Evolutionary conservation across 2,329 filamentous ascomycete species (phyloP).

Genomic region (Exserohilum turcica): DNA sequence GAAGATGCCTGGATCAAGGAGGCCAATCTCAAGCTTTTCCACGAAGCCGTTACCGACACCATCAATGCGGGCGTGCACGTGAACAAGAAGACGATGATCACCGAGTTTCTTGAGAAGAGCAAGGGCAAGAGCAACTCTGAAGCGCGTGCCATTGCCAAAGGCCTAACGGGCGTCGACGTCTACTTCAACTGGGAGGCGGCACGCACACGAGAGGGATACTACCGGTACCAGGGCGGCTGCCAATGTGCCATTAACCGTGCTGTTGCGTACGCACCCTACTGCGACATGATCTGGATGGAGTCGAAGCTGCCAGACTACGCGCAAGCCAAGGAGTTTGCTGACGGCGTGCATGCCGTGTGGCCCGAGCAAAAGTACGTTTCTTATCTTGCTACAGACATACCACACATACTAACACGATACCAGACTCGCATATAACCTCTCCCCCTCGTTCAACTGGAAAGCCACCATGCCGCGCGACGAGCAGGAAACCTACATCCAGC

Average conservation of each 20-base stretch:
- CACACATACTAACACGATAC: slow-evolving; percentile 8
- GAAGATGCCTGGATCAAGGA: slow-evolving; percentile 86
- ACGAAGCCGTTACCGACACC: slow-evolving; percentile 82
- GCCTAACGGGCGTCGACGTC: slow-evolving; percentile 77
- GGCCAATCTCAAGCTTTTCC: slow-evolving; percentile 84
- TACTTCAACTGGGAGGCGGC: slow-evolving; percentile 96
- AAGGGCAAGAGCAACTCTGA: slow-evolving; percentile 88
- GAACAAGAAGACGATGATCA: slow-evolving; percentile 71
- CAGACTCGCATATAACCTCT: slow-evolving; percentile 96
- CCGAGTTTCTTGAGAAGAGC: slow-evolving; percentile 68
- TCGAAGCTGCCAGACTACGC: slow-evolving; percentile 90
- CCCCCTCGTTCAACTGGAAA: slow-evolving; percentile 99
- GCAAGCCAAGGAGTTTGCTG: slow-evolving; percentile 91
- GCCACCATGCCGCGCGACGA: slow-evolving; percentile 87
- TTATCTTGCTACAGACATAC: neutral
- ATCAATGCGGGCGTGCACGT: slow-evolving; percentile 71
- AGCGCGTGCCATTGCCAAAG: slow-evolving; percentile 77
- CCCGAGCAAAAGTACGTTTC: slow-evolving; percentile 87
- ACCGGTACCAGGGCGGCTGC: slow-evolving; percentile 88
- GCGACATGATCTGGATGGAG: slow-evolving; percentile 99
- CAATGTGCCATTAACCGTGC: slow-evolving; percentile 90
- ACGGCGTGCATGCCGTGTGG: slow-evolving; percentile 91
- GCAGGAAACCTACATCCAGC: slow-evolving; percentile 96
- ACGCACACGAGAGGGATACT: slow-evolving; percentile 92
- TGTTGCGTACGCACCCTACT: slow-evolving; percentile 88